Conservation (phyloP, 768 basidiomycete genomes). For the Glaciozyma martinii region DNA sequence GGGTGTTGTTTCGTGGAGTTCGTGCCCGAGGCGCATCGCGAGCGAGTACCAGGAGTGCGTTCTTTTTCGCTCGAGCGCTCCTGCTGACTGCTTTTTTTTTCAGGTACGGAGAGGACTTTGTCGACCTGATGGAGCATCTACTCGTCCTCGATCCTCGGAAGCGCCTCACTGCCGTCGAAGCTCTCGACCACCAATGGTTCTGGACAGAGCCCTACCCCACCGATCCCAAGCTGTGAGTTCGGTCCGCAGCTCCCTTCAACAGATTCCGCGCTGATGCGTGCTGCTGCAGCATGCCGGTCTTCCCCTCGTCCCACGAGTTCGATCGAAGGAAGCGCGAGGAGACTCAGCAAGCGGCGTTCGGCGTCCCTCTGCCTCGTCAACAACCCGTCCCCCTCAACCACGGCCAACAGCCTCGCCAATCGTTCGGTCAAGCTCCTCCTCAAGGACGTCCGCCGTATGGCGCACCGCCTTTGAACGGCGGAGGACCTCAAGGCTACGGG, state of each 20-base stretch:
- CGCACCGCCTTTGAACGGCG: no score
- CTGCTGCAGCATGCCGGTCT: conserved; percentile 24
- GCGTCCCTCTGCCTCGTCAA: neutral
- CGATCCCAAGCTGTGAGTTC: conserved; percentile 10
- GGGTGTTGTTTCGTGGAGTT: conserved; percentile 31
- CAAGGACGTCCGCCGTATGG: no score
- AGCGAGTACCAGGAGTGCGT: no score
- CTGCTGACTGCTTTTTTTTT: neutral
- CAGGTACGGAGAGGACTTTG: conserved; percentile 32
- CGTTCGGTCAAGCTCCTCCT: no score
- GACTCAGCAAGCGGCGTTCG: neutral
- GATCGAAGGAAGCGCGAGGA: conserved; percentile 26
- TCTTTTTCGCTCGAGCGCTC: conserved; percentile 4
- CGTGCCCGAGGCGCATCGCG: neutral
- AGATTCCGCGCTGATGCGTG: no score
- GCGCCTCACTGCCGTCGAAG: conserved; percentile 73
- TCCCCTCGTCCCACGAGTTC: conserved; percentile 31
- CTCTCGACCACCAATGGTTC: conserved; percentile 88
- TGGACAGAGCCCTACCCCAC: conserved; percentile 62
- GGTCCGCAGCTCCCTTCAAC: neutral
- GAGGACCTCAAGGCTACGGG: no score
- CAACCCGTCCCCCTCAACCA: neutral
- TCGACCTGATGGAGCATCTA: conserved; percentile 71
- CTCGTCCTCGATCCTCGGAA: conserved; percentile 73
- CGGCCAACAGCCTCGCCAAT: no score